These are phyloP conservation scores for Parmelia sp. DNA, from an alignment of 495 filamentous ascomycete species.

Conservation along the genomic window DNA sequence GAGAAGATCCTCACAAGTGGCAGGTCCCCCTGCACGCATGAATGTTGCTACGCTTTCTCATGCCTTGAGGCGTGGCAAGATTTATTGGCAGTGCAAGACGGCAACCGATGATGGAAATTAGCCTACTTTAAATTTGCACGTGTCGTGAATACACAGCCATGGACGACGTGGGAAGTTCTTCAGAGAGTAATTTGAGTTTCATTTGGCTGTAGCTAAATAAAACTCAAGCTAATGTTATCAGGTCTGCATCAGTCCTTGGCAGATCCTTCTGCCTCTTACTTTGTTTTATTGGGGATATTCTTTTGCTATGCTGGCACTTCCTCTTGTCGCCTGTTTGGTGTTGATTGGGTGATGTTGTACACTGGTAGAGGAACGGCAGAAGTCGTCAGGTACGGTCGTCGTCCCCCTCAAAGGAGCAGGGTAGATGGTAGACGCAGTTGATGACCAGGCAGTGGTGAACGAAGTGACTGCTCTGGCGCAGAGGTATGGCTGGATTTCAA, in stretches of 20 bases:
- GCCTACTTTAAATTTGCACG: not conserved
- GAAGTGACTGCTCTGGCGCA: slow-evolving; percentile 1
- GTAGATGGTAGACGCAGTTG: slow-evolving; percentile 15
- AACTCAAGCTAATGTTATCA: slow-evolving; percentile 7
- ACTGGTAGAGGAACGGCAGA: slow-evolving; percentile 13
- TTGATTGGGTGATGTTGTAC: not conserved
- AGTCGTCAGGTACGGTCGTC: slow-evolving; percentile 2
- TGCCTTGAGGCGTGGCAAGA: no score
- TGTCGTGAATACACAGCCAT: not conserved
- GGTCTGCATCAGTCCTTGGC: slow-evolving; percentile 9
- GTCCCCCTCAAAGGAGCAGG: slow-evolving; percentile 3
- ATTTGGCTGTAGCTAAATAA: slow-evolving; percentile 9
- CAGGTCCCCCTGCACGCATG: no score
- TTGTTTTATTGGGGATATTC: slow-evolving; percentile 3
- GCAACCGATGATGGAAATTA: no score
- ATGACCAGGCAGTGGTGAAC: slow-evolving; percentile 16
- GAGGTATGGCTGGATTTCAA: slow-evolving; percentile 3
- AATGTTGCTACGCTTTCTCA: no score
- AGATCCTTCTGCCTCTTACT: slow-evolving; percentile 17
- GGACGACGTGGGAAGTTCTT: not conserved
- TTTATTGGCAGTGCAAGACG: no score
- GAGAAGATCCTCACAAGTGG: no score
- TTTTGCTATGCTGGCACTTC: slow-evolving; percentile 12
- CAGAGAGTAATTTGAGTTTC: slow-evolving; percentile 7
- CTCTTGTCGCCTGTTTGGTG: slow-evolving; percentile 4